Evolutionary conservation across 371 early-diverging fungal species (phyloP).

Genomic region (Syncephalastrum monosporum): DNA sequence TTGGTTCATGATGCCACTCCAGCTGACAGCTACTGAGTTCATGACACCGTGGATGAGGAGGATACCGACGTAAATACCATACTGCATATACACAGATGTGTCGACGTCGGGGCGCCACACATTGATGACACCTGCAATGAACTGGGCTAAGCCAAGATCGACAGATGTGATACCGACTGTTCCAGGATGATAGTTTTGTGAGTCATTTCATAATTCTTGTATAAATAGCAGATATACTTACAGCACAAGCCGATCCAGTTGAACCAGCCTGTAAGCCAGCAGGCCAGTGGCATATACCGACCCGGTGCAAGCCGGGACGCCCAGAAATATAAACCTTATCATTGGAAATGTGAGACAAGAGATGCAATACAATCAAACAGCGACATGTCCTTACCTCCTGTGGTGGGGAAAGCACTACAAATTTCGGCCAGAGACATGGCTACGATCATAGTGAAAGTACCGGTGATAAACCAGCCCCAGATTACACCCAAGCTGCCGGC

Average conservation of each 20-base stretch:
- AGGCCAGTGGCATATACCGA: conserved; percentile 58
- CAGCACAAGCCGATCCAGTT: conserved; percentile 56
- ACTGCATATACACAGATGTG: conserved; percentile 47
- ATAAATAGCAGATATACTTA: conserved; percentile 2
- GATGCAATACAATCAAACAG: background rate
- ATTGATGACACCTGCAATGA: conserved; percentile 51
- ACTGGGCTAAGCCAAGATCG: conserved; percentile 56
- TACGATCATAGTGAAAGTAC: conserved; percentile 57
- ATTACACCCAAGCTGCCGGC: conserved; percentile 68
- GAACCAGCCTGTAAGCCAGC: conserved; percentile 67
- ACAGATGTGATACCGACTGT: conserved; percentile 48
- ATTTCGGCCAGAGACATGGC: conserved; percentile 75
- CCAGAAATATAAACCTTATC: conserved; percentile 63
- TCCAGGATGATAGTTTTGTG: background rate
- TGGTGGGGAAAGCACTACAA: conserved; percentile 71
- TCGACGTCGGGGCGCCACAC: conserved; percentile 42
- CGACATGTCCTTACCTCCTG: conserved; percentile 47
- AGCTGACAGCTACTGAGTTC: conserved; percentile 53
- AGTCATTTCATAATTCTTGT: too few relatives aligned
- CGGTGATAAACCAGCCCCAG: conserved; percentile 71
- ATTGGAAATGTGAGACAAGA: background rate
- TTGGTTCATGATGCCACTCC: conserved; percentile 52
- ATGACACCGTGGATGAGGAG: conserved; percentile 48
- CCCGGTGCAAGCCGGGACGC: conserved; percentile 51
- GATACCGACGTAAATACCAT: conserved; percentile 49